A percentile compares a stretch with the other conserved stretches of the same genome.
Evolutionary conservation across 2,329 filamentous ascomycete species (phyloP).

Genomic region (Trichophaea hybrida): DNA sequence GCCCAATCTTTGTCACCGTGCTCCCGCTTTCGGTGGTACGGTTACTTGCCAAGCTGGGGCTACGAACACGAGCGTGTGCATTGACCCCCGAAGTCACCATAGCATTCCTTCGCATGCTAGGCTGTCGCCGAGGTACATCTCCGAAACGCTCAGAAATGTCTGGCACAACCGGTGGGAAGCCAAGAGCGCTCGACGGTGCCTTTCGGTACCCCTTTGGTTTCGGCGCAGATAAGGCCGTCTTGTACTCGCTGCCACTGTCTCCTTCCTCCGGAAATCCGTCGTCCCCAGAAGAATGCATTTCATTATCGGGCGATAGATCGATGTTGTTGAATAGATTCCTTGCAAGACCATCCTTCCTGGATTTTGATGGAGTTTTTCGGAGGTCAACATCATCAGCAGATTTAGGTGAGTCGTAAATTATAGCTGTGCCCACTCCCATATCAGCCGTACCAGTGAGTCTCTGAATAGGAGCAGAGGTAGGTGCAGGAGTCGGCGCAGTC

Average conservation of each 20-base stretch:
- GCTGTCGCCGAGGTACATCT: conserved; percentile 8
- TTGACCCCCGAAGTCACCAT: conserved; percentile 17
- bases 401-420: conserved; percentile 15
- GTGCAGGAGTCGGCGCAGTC: conserved; percentile 15
- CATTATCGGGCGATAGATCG: conserved; percentile 15
- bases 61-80: conserved; percentile 17
- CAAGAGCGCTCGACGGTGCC: background rate
- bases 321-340: conserved; percentile 17
- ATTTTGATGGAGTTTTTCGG: conserved; percentile 4
- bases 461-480: background rate
- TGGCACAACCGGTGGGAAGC: background rate
- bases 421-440: conserved; percentile 10
- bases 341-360: conserved; percentile 8
- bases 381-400: conserved; percentile 2
- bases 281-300: conserved; percentile 19
- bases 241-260: conserved; percentile 54
- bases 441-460: conserved; percentile 1
- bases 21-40: conserved; percentile 17
- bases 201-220: conserved; percentile 32
- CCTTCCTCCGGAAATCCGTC: conserved; percentile 26
- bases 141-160: background rate
- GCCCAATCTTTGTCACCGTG: conserved; percentile 31
- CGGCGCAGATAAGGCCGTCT: conserved; percentile 51
- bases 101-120: conserved; percentile 22
- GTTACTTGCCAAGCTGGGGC: conserved; percentile 19